Evolutionary conservation across 371 early-diverging fungal species (phyloP).

Genomic region (Mortierella sp.): DNA sequence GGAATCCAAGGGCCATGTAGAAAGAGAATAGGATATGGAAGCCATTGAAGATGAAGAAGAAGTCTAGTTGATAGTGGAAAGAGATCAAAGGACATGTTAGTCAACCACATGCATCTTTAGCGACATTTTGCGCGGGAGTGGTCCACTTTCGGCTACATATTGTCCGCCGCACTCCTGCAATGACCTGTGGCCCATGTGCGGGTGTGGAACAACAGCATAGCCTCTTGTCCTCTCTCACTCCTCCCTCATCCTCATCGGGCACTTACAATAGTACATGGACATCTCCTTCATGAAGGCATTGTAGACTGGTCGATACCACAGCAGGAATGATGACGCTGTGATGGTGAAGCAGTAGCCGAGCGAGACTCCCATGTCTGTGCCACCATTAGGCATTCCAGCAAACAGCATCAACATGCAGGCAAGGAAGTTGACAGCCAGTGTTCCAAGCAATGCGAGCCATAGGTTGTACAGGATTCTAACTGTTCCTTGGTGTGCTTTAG

Average conservation of each 20-base stretch:
- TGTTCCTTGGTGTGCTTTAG: slow-evolving; percentile 68
- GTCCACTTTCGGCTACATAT: too few relatives aligned
- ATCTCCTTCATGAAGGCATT: slow-evolving; percentile 90
- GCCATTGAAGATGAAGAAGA: slow-evolving; percentile 88
- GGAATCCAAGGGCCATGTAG: slow-evolving; percentile 90
- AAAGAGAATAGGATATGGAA: slow-evolving; percentile 83
- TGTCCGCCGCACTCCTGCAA: too few relatives aligned
- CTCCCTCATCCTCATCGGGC: too few relatives aligned
- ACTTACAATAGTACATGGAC: slow-evolving; percentile 85
- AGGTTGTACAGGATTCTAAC: slow-evolving; percentile 77
- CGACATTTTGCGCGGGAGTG: too few relatives aligned
- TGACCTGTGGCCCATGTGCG: too few relatives aligned
- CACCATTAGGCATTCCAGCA: slow-evolving; percentile 71
- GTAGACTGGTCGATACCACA: slow-evolving; percentile 93
- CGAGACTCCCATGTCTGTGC: slow-evolving; percentile 81
- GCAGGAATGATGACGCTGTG: slow-evolving; percentile 79
- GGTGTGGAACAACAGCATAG: neutral
- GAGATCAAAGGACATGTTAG: too few relatives aligned
- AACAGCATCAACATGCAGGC: slow-evolving; percentile 80
- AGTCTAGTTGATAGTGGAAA: slow-evolving; percentile 55
- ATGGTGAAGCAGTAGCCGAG: slow-evolving; percentile 84
- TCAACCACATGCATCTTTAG: too few relatives aligned
- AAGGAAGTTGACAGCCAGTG: slow-evolving; percentile 83
- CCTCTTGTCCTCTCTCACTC: too few relatives aligned
- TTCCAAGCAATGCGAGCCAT: slow-evolving; percentile 81